Base-by-base conservation (phyloP, 1,139 yeast species). In the Magnusiomyces fungicola region DNA sequence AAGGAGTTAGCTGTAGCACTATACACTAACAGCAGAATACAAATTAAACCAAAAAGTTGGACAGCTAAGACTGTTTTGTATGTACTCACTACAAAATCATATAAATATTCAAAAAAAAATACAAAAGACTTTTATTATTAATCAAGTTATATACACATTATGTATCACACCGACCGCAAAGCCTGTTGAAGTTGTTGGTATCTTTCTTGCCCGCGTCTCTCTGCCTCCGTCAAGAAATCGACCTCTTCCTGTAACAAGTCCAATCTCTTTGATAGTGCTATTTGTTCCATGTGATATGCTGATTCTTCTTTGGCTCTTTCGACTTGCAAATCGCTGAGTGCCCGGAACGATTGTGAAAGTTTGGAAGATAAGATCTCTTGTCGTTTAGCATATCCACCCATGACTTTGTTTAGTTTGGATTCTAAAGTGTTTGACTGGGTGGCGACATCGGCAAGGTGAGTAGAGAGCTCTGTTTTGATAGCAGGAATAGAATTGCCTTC, bases 161-260 rank as follows among this genome's bases (percentile, higher is more conserved):
- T n/a, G n/a, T n/a, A n/a, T n/a, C n/a, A n/a, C n/a, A n/a, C n/a
- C n/a, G n/a, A n/a, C n/a, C n/a, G n/a, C n/a, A n/a, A n/a, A n/a
- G n/a, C n/a, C n/a, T n/a, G n/a, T 36, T 49, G 48, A 34, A 63
- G 47, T 39, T 61, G 66, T 16, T 64, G 56, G 47, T 62, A 67
- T 44, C 61, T 57, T 45, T 62, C 69, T 57, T 66, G 72, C 1
- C 66, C 70, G 10, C 47, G 53, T 23, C 67, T 62, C 48, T 75
- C 79, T 0, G 72, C 72, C 33, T 64, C 65, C 2, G 67, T 64
- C 30, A 76, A 56, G 3, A 50, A 55, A 50, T 74, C 73, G 24
- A 73, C 75, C 49, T 69, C 64, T 18, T 66, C 69, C 53, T 73
- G 74, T 27, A 75, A 57, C 1, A 59, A 41, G 2, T 61, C 59